These are phyloP conservation scores for Calvatia gigantea DNA, from an alignment of 768 basidiomycete species.

Conservation along the genomic window DNA sequence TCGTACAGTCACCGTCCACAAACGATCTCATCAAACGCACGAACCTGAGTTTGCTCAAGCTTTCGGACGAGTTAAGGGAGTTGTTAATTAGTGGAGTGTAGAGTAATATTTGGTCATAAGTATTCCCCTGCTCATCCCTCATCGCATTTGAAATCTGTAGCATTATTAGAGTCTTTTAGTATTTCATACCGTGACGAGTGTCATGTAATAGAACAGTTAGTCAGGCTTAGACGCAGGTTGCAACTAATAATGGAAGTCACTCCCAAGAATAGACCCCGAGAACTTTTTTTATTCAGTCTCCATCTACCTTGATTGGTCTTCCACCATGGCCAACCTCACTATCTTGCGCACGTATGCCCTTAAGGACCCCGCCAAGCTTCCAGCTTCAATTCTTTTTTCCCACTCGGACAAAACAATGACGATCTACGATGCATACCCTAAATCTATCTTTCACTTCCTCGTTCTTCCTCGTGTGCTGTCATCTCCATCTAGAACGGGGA, in stretches of 20 bases:
- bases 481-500: not conserved
- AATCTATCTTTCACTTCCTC: constrained; percentile 86
- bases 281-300: not conserved
- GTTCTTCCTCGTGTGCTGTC: constrained; percentile 61
- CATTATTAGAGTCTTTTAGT: not conserved
- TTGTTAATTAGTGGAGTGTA: constrained; percentile 32
- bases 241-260: not conserved
- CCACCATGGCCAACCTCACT: constrained; percentile 42
- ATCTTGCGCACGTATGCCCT: constrained; percentile 62
- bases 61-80: constrained; percentile 63
- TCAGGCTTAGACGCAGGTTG: no score
- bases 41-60: constrained; percentile 38
- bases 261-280: not conserved
- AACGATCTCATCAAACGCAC: constrained; percentile 21
- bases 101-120: constrained; percentile 33
- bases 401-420: constrained; percentile 54
- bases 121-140: not conserved
- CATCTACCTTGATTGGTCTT: not conserved
- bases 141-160: not conserved
- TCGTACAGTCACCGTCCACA: constrained; percentile 11
- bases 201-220: no score
- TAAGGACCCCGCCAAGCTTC: constrained; percentile 47
- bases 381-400: constrained; percentile 57
- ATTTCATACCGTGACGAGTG: no score
- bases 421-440: constrained; percentile 75